Base-by-base conservation (phyloP, 2,329 filamentous ascomycete genomes). In the Zymoseptoria pseudotritici region DNA sequence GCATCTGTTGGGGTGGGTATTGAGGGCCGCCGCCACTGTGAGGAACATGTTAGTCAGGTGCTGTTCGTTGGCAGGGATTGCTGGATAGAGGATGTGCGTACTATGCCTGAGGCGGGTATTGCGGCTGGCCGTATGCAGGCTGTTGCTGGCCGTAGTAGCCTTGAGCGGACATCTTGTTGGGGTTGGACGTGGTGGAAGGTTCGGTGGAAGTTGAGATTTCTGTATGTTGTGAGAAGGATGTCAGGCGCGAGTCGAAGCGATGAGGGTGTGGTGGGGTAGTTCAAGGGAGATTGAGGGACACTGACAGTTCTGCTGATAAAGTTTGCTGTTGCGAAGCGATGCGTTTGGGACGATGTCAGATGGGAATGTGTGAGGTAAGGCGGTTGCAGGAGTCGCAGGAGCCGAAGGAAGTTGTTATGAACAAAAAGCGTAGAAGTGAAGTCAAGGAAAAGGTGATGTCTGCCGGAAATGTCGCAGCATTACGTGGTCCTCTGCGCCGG, bases 111-210 rank as follows among this genome's bases (percentile, higher is more conserved):
- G 71, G 75, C 56, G 74, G 75, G 54, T 74, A 71, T 58, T 73
- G 74, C 56, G 60, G 61, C 10, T 56, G 53, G 36, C 62, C 62
- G 54, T 67, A 65, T 63, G 55, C 65, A 61, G 63, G 63, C 49
- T 63, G 67, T 11, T 66, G 67, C 61, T 68, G 69, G 55, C 67
- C 63, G 67, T 78, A 79, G 67, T 77, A 77, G 29, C 68, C 69
- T 67, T 78, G 75, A 65, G 69, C 72, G 54, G 77, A 73, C 78
- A 80, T 79, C 24, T 54, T 69, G 63, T 36, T 46, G 53, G 55
- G 20, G 22, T 21, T 56, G 55, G 50, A 52, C 55, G 55, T 36
- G 24, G 20, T 53, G 4, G 52, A 29, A 24, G 42, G 46, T n/a
- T 46, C 17, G 36, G 3, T 46, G 36, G 4, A n/a, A 46, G 36